These are phyloP conservation scores for Perkinsus olseni DNA, from an alignment of 169 alveolate species.

Conservation along the genomic window DNA sequence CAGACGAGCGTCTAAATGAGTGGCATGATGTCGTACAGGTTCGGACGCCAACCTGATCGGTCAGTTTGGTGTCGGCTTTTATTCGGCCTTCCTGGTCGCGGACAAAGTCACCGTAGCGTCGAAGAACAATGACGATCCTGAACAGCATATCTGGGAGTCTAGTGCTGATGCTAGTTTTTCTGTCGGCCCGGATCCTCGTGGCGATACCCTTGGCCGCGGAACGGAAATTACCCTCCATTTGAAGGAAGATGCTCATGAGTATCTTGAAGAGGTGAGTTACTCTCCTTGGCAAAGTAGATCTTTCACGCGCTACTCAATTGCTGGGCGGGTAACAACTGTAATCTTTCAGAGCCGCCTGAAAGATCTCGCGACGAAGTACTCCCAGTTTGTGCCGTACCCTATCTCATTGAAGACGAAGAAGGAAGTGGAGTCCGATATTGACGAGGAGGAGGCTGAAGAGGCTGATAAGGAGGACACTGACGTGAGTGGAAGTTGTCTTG, in stretches of 20 bases:
- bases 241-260: constrained; percentile 97
- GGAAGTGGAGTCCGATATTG: constrained; percentile 45
- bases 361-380: constrained; percentile 83
- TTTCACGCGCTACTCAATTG: no score
- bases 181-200: constrained; percentile 90
- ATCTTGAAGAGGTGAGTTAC: constrained; percentile 70
- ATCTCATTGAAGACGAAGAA: constrained; percentile 74
- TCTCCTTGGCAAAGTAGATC: not conserved
- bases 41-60: constrained; percentile 95
- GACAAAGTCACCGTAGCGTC: constrained; percentile 93
- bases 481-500: not conserved
- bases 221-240: constrained; percentile 85
- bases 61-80: constrained; percentile 99
- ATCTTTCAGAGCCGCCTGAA: constrained; percentile 48
- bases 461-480: constrained; percentile 42
- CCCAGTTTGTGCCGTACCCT: constrained; percentile 95
- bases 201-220: constrained; percentile 94
- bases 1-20: not conserved
- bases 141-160: constrained; percentile 95
- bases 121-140: constrained; percentile 73
- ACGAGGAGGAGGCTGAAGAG: constrained; percentile 49
- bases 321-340: not conserved
- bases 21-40: constrained; percentile 35
- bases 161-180: constrained; percentile 90
- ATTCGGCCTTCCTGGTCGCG: constrained; percentile 97